Percentiles rank a stretch among this genome's conserved stretches.
Evolutionary conservation across 768 basidiomycete species (phyloP).

Genomic region (Lactifluus piperatus): DNA sequence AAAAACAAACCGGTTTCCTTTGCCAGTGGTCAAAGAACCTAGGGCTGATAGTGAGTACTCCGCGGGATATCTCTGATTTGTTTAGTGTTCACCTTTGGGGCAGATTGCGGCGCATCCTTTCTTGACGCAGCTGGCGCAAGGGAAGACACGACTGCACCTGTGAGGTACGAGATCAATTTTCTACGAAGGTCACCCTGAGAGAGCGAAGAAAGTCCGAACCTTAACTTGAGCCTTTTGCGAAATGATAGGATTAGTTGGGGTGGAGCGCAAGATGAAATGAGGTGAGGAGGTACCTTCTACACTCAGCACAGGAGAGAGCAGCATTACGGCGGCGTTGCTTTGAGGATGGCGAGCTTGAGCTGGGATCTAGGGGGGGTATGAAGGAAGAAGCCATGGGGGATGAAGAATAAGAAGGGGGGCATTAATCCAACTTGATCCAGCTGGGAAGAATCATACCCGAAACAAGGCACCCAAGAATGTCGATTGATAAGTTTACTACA

Average conservation of each 20-base stretch:
- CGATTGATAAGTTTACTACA: too few relatives aligned
- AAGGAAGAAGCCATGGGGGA: constrained; percentile 21
- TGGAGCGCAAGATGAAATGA: neutral
- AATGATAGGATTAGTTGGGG: constrained; percentile 17
- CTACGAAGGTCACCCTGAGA: too few relatives aligned
- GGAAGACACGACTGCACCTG: constrained; percentile 59
- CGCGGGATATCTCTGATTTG: neutral
- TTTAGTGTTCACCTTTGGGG: constrained; percentile 41
- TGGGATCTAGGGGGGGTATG: constrained; percentile 7
- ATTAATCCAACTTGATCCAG: constrained; percentile 16
- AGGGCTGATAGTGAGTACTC: constrained; percentile 2
- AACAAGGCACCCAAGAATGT: constrained; percentile 6
- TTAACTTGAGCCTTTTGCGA: constrained; percentile 50
- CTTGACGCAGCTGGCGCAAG: constrained; percentile 38
- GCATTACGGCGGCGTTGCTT: constrained; percentile 31
- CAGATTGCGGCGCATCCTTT: constrained; percentile 48
- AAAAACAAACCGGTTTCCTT: constrained; percentile 51
- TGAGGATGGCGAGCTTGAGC: constrained; percentile 15
- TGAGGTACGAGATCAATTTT: neutral
- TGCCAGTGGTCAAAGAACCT: constrained; percentile 67
- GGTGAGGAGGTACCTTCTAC: constrained; percentile 44
- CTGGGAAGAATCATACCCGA: constrained; percentile 16
- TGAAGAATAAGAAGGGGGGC: constrained; percentile 11
- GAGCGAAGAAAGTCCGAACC: constrained; percentile 34
- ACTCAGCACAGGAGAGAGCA: constrained; percentile 59